These are phyloP conservation scores for Paraurostyla sp. DNA, from an alignment of 73 alveolate species.

Conservation along the genomic window DNA sequence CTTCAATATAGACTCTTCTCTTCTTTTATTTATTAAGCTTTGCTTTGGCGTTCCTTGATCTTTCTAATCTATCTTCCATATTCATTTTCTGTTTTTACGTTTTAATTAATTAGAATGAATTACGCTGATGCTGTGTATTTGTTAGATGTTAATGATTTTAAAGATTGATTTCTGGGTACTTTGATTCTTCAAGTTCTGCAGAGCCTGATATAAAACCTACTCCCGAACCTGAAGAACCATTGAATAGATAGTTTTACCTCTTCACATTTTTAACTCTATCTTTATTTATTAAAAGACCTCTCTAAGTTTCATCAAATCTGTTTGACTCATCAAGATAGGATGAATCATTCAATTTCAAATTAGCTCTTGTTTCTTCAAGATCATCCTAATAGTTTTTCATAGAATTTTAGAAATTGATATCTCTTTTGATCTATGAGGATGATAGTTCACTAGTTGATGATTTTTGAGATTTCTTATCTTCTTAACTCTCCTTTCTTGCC, in stretches of 20 bases:
- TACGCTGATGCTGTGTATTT: too few species aligned
- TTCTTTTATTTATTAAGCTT: conserved; percentile 4
- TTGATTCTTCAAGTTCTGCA: neutral
- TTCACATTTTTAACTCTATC: neutral
- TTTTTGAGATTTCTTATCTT: neutral
- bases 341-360: neutral
- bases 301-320: neutral
- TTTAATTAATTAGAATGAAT: too few species aligned
- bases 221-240: conserved; percentile 8
- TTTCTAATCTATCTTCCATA: conserved; percentile 26
- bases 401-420: neutral
- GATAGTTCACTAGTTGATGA: neutral
- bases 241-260: neutral
- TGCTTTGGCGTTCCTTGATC: conserved; percentile 38
- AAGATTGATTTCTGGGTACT: too few species aligned
- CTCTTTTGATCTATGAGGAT: neutral
- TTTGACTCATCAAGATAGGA: neutral
- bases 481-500: neutral
- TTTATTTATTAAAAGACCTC: neutral
- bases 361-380: neutral
- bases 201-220: conserved; percentile 12
- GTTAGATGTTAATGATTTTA: too few species aligned
- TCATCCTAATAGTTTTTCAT: neutral
- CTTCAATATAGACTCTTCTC: neutral
- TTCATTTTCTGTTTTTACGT: neutral